Base-by-base conservation (phyloP, 2,329 filamentous ascomycete species). In the Colletotrichum cuscutae region DNA sequence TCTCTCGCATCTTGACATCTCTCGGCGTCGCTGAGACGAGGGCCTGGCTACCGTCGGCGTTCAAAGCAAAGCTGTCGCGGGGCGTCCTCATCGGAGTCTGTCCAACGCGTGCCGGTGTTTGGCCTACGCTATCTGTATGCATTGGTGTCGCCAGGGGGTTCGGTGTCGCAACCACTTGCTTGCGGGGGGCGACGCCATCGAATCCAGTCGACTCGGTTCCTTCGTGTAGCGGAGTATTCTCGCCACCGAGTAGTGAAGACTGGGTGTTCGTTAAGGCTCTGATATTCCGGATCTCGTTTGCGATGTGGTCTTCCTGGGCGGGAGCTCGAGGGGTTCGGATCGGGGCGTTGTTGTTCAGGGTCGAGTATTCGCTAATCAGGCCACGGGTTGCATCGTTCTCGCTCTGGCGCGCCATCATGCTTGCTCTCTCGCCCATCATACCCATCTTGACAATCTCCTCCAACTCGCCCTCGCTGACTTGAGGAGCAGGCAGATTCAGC, bases 381-480 rank as follows among this genome's bases (percentile, higher is more conserved):
- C 95, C 95, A 76, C 93, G 91, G 0, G 95, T 97, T 65, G 94
- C 91, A 79, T 95, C 91, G 75, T 95, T 97, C 72, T 98, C 95
- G 80, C 94, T 93, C 65, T 91, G 91, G 57, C 90, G 90, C 5
- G 94, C 94, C 80, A 94, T 87, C 75, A 88, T 86, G 78, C 92
- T 95, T 56, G 97, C 97, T 64, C 93, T 92, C 79, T 98, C 95
- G 49, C 96, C 97, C 73, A 95, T 90, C 89, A 97, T 94, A 57
- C 97, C 96, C 95, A 98, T 97, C 86, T 99, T 99, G 76, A 99
- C 95, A 79, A 99, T 98, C 76, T 98, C 95, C 80, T 99, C 97
- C 72, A 99, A 87, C 83, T 99, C 97, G 56, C 91, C 89, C 79
- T 99, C 97, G 81, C 94, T 92, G 77, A 99, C 95, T 83, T 99